A percentile compares a stretch with the other conserved stretches of the same genome.
phyloP scores from a whole-genome alignment of 225 moss, liverwort and hornwort genomes.

The Polytrichum formosum region DNA sequence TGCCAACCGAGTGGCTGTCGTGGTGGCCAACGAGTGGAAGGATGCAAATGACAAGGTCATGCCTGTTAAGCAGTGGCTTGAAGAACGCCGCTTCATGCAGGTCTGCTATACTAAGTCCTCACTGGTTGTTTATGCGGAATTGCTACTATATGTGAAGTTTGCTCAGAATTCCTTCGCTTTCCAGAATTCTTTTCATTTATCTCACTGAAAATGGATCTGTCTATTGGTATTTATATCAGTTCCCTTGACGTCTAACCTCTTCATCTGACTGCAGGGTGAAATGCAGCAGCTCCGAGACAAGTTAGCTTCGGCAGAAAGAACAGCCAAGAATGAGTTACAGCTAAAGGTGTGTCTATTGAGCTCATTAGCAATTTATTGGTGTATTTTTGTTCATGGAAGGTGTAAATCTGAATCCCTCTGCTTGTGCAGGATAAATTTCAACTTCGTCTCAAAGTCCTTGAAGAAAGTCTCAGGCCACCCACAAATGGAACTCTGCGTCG shows the following conservation, averaged over 20 bases:
- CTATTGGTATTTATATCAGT: too few species aligned
- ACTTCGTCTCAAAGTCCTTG: slow-evolving; percentile 85
- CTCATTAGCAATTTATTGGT: neutral
- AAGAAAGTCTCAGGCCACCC: slow-evolving; percentile 78
- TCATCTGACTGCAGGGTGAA: slow-evolving; percentile 66
- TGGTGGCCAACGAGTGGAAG: slow-evolving; percentile 99
- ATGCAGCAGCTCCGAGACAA: slow-evolving; percentile 98
- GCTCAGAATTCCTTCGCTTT: neutral
- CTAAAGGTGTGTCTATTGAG: slow-evolving; percentile 58
- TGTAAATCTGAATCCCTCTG: neutral
- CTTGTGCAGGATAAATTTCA: slow-evolving; percentile 87
- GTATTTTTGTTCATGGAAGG: neutral
- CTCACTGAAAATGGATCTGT: too few species aligned
- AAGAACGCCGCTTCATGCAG: slow-evolving; percentile 98
- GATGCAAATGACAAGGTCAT: slow-evolving; percentile 98
- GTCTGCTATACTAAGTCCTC: slow-evolving; percentile 25
- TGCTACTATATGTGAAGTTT: neutral
- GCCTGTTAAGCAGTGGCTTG: slow-evolving; percentile 99
- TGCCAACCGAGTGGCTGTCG: slow-evolving; percentile 94
- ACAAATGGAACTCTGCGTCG: slow-evolving; percentile 62
- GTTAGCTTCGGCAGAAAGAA: slow-evolving; percentile 67
- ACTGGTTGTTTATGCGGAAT: neutral
- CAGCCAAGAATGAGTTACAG: slow-evolving; percentile 78
- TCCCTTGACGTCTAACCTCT: neutral
- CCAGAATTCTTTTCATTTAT: too few species aligned